phyloP scores from a whole-genome alignment of 179 eudicot species.

The Nepenthes alata region DNA sequence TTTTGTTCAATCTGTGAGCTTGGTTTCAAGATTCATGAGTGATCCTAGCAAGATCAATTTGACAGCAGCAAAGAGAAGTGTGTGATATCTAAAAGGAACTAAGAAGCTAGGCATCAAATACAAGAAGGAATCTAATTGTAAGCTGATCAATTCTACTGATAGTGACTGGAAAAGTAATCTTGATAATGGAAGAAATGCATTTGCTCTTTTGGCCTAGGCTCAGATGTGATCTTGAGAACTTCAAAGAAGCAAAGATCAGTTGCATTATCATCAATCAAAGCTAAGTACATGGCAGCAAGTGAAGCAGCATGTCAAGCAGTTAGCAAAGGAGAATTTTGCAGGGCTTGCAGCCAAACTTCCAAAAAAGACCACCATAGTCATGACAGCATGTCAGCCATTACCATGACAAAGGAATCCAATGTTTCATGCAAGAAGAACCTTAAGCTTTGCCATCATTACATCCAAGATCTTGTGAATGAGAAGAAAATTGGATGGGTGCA shows the following conservation, averaged over 20 bases:
- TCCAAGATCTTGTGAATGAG: background rate
- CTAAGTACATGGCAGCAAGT: background rate
- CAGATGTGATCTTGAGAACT: background rate
- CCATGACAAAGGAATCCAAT: constrained; percentile 5
- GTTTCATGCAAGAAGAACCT: constrained; percentile 7
- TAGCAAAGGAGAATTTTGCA: background rate
- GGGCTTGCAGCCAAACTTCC: background rate
- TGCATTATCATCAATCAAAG: constrained; percentile 3
- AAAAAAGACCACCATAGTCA: background rate
- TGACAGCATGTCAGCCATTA: constrained; percentile 2
- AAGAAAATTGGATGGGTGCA: background rate
- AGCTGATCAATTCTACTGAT: background rate
- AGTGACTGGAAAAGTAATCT: constrained; percentile 6
- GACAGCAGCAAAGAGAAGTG: background rate
- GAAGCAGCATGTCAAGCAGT: constrained; percentile 2
- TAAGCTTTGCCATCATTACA: constrained; percentile 3
- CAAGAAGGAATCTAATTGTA: background rate
- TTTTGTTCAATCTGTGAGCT: constrained; percentile 2
- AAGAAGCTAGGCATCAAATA: background rate
- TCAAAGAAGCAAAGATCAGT: constrained; percentile 5
- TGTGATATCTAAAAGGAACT: background rate
- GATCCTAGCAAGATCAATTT: constrained; percentile 2
- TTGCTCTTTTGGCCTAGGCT: background rate
- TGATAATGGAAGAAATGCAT: constrained; percentile 1
- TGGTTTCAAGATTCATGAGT: constrained; percentile 1